phyloP scores from a whole-genome alignment of 331 rosid genomes.

The Telfairia occidentalis region DNA sequence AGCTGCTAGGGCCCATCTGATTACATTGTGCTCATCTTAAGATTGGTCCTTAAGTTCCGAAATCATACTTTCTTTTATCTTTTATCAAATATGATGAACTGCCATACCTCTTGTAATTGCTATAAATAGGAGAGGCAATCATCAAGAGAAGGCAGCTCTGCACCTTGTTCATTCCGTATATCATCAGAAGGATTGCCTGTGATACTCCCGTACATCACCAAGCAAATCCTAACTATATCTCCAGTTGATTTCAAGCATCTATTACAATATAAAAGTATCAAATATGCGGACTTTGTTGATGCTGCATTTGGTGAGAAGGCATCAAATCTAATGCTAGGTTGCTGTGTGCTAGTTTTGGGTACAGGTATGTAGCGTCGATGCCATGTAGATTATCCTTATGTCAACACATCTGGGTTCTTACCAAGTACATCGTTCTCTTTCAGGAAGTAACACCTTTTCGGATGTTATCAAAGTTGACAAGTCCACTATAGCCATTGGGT shows the following conservation, averaged over 20 bases:
- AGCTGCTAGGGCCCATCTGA: background rate
- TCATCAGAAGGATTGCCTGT: constrained; percentile 95
- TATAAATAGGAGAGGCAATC: constrained; percentile 73
- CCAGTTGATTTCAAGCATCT: constrained; percentile 68
- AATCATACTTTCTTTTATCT: background rate
- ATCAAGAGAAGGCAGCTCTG: constrained; percentile 61
- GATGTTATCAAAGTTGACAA: constrained; percentile 41
- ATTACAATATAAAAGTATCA: constrained; percentile 60
- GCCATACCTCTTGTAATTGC: background rate
- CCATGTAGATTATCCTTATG: background rate
- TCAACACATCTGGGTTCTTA: background rate
- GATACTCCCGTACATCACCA: constrained; percentile 65
- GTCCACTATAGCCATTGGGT: constrained; percentile 87
- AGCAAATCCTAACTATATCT: constrained; percentile 62
- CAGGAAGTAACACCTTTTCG: constrained; percentile 28
- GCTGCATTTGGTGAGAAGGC: constrained; percentile 60
- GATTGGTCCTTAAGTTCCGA: background rate
- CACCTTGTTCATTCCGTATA: constrained; percentile 81
- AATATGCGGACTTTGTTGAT: constrained; percentile 75
- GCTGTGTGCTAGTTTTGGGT: constrained; percentile 61
- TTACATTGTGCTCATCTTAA: background rate
- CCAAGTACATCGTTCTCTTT: background rate
- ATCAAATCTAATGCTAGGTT: constrained; percentile 55
- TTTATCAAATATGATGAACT: background rate
- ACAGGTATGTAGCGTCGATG: constrained; percentile 36